Conservation (phyloP, 306 rosid genomes). For the Hippophae tibetana region DNA sequence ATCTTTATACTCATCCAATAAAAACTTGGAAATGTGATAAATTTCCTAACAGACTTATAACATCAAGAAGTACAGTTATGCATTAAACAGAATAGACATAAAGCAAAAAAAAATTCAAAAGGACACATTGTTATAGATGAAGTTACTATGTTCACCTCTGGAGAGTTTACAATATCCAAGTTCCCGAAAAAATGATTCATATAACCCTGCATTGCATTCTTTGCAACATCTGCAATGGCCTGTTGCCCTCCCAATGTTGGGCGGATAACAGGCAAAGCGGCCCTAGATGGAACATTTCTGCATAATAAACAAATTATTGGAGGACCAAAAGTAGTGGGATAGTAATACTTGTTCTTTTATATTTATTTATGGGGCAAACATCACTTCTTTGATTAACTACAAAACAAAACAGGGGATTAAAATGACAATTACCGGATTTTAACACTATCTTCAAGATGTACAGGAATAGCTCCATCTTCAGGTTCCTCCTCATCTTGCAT, state of each 20-base stretch:
- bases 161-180: constrained; percentile 76
- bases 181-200: constrained; percentile 74
- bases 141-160: constrained; percentile 47
- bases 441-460: constrained; percentile 49
- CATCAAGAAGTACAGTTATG: no score
- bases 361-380: no score
- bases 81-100: no score
- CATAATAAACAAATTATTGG: constrained; percentile 11
- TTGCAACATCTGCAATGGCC: constrained; percentile 61
- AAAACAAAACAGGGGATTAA: not conserved
- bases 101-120: not conserved
- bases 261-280: constrained; percentile 71
- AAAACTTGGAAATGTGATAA: no score
- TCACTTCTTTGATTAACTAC: no score
- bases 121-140: not conserved
- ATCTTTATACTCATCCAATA: no score
- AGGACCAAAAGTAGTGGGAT: constrained; percentile 2
- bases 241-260: constrained; percentile 75
- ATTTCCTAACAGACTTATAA: no score
- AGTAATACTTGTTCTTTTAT: constrained; percentile 2
- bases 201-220: constrained; percentile 79
- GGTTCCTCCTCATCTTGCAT: constrained; percentile 77
- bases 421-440: constrained; percentile 41
- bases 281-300: constrained; percentile 79
- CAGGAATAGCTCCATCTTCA: constrained; percentile 69